phyloP scores from a whole-genome alignment of 1,284 basidiomycete species.

The Malassezia restricta region DNA sequence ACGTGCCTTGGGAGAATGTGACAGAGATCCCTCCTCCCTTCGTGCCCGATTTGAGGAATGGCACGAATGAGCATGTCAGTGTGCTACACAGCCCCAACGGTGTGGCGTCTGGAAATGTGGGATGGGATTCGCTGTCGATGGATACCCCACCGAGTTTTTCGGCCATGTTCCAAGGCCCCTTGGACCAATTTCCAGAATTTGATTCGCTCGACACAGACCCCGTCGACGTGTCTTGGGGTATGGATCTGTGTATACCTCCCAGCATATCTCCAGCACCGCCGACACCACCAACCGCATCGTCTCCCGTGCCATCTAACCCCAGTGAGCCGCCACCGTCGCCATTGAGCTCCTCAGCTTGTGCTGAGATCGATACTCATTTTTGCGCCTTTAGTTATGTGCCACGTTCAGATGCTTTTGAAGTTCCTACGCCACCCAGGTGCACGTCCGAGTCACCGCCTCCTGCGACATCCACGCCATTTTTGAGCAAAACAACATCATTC shows the following conservation, averaged over 20 bases:
- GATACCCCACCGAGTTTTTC: slow-evolving; percentile 35
- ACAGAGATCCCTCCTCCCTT: slow-evolving; percentile 30
- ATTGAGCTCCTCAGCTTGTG: slow-evolving; percentile 19
- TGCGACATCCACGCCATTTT: slow-evolving; percentile 26
- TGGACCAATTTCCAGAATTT: slow-evolving; percentile 37
- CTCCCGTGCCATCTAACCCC: slow-evolving; percentile 12
- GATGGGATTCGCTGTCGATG: slow-evolving; percentile 17
- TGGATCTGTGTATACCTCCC: neutral
- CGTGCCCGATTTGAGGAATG: slow-evolving; percentile 15
- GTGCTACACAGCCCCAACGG: slow-evolving; percentile 15
- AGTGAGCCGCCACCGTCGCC: slow-evolving; percentile 1
- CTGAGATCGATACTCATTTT: slow-evolving; percentile 28
- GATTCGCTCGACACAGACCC: slow-evolving; percentile 20
- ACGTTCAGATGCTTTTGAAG: slow-evolving; percentile 16
- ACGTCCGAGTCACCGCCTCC: slow-evolving; percentile 11
- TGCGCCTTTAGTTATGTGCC: slow-evolving; percentile 36
- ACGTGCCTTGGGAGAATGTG: slow-evolving; percentile 29
- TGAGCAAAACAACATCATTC: neutral
- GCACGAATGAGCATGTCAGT: slow-evolving; percentile 8
- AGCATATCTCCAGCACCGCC: neutral
- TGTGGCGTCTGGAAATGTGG: neutral
- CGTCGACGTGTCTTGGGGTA: neutral
- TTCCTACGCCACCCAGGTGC: neutral
- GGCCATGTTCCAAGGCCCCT: slow-evolving; percentile 26
- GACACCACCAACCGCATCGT: neutral